Base-by-base conservation (phyloP, 2,329 filamentous ascomycete species). In the Fusarium humuli region DNA sequence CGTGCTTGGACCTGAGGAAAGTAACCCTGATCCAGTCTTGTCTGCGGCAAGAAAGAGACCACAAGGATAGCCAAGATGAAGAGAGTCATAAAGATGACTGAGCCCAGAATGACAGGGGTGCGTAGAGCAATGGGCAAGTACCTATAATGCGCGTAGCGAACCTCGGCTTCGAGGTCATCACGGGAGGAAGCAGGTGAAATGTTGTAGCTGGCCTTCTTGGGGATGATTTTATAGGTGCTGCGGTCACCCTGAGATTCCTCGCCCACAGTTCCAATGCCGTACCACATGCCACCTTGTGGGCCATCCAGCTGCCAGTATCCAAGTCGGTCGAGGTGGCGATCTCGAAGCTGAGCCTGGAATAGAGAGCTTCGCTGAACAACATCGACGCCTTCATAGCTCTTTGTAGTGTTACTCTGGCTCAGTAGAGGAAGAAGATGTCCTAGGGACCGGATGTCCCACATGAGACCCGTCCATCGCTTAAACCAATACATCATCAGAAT, bases 401-500 rank as follows among this genome's bases (percentile, higher is more conserved):
- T 83, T 50, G 94, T 85, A 20, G 91, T 89, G 79, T 97, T 97
- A 69, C 93, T 94, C 64, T 92, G 88, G 69, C 93, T 91, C 27
- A 97, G 85, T 13, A 98, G 84, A 3, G 91, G 88, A 45, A 96
- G 86, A 40, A 97, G 82, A 77, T 98, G 94, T 5, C 92, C 94
- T 10, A 98, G 83, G 25, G 91, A 95, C 47, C 91, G 86, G 4
- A 94, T 87, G 76, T 97, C 94, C 94, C 94, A 98, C 75, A 91
- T 87, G 67, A 97, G 83, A 1, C 94, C 94, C 0, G 94, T 97
- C 73, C 85, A 86, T 30, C 87, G 84, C 23, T 84, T 80, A 57
- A 86, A 82, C 81, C 94, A 93, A 68, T 88, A 91, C n/a, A 88
- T 69, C 67, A 91, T 81, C 12, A 94, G 77, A 18, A 77, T 61